Evolutionary conservation across 768 basidiomycete genomes (phyloP).

Genomic region (Rhodocollybia butyracea): DNA sequence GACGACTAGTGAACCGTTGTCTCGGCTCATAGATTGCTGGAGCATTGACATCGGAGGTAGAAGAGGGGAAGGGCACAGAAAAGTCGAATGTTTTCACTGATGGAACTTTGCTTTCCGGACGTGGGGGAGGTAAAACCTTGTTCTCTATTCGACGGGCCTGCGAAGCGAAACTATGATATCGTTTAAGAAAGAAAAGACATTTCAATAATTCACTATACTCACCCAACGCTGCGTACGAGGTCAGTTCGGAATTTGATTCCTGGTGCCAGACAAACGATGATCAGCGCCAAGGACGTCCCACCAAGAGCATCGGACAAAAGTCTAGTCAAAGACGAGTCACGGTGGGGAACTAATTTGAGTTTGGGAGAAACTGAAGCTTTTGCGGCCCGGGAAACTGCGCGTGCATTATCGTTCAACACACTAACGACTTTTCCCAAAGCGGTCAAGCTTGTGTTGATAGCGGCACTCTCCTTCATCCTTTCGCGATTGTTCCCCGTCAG

Average conservation of each 20-base stretch:
- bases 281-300: conserved; percentile 71
- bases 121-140: not conserved
- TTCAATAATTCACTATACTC: conserved; percentile 7
- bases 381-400: conserved; percentile 17
- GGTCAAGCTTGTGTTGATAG: conserved; percentile 88
- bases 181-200: conserved; percentile 61
- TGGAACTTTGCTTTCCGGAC: not conserved
- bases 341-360: conserved; percentile 80
- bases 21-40: not conserved
- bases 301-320: conserved; percentile 90
- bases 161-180: conserved; percentile 79
- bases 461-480: conserved; percentile 86
- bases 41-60: not conserved
- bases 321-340: conserved; percentile 85
- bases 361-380: conserved; percentile 2
- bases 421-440: conserved; percentile 87
- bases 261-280: conserved; percentile 88
- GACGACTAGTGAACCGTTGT: not conserved
- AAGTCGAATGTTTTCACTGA: not conserved
- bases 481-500: conserved; percentile 82
- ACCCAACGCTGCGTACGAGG: conserved; percentile 47
- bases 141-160: conserved; percentile 42
- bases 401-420: conserved; percentile 71
- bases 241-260: conserved; percentile 80
- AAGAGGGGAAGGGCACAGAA: not conserved